Percentiles rank a stretch among this genome's conserved stretches.
These are phyloP conservation scores for Xylariaceae sp. DNA, from an alignment of 2,329 filamentous ascomycete species.

Conservation along the genomic window DNA sequence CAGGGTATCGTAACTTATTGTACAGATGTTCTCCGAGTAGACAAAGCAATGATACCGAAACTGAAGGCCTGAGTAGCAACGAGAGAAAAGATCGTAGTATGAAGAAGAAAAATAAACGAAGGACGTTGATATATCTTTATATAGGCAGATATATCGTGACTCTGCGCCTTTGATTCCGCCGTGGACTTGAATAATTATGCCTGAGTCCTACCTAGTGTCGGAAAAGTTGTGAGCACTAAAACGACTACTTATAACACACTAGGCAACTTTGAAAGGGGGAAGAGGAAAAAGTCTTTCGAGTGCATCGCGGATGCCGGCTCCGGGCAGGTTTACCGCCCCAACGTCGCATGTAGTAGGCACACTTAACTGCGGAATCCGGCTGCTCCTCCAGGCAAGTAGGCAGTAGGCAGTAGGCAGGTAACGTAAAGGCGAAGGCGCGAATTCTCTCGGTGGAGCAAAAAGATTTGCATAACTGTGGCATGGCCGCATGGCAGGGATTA, in stretches of 20 bases:
- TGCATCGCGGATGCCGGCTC: background rate
- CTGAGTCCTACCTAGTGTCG: background rate
- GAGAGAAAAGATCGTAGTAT: background rate
- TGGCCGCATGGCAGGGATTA: background rate
- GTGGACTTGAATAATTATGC: background rate
- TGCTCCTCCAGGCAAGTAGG: no score
- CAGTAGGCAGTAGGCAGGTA: background rate
- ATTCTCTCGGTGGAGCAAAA: slow-evolving; percentile 3
- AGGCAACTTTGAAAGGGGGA: background rate
- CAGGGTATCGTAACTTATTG: background rate
- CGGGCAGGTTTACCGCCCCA: background rate
- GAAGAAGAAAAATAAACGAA: background rate
- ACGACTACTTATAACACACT: background rate
- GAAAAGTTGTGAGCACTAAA: background rate
- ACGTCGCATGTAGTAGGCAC: background rate
- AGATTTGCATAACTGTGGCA: background rate
- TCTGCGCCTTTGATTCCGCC: background rate
- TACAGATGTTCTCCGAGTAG: background rate
- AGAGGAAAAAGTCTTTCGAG: background rate
- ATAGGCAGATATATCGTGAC: no score
- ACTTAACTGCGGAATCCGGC: no score
- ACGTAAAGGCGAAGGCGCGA: slow-evolving; percentile 10
- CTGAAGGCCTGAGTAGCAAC: background rate
- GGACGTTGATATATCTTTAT: background rate
- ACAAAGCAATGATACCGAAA: background rate